phyloP scores from a whole-genome alignment of 2,329 filamentous ascomycete genomes.

The Aspergillus tamarii region DNA sequence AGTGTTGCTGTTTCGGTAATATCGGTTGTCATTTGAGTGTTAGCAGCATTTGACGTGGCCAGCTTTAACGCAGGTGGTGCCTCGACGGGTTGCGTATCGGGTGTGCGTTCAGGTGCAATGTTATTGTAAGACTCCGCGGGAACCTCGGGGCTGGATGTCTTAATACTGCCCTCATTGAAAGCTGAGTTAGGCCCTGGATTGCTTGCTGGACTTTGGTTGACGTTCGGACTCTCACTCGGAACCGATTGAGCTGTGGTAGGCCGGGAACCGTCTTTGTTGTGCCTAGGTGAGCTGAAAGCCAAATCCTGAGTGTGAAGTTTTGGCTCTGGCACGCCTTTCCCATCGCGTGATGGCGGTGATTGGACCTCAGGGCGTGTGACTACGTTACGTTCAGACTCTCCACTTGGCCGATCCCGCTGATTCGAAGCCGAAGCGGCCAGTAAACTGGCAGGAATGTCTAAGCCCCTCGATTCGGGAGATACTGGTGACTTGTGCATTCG shows the following conservation, averaged over 20 bases:
- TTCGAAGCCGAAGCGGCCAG: conserved; percentile 14
- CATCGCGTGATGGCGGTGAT: conserved; percentile 34
- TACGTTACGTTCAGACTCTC: conserved; percentile 22
- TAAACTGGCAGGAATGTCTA: conserved; percentile 24
- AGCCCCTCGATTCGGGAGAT: conserved; percentile 27
- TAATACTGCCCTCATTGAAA: conserved; percentile 33
- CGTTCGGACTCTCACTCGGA: conserved; percentile 25
- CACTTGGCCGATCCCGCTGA: conserved; percentile 18
- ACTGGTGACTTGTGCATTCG: conserved; percentile 20
- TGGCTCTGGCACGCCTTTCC: conserved; percentile 24
- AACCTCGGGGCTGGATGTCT: conserved; percentile 40
- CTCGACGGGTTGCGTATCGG: conserved; percentile 21
- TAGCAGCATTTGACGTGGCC: conserved; percentile 20
- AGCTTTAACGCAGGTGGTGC: conserved; percentile 28
- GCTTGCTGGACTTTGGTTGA: conserved; percentile 25
- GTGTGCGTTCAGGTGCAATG: conserved; percentile 26
- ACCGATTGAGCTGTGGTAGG: conserved; percentile 35
- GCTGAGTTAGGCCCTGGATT: conserved; percentile 34
- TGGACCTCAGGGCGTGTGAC: conserved; percentile 27
- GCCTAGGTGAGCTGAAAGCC: conserved; percentile 23
- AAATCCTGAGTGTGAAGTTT: conserved; percentile 24
- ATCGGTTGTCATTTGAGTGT: conserved; percentile 12
- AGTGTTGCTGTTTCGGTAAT: conserved; percentile 11
- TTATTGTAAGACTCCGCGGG: conserved; percentile 36
- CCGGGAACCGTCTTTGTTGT: conserved; percentile 32